phyloP scores from a whole-genome alignment of 2,329 filamentous ascomycete species.

The Domatiomyces catenatus region DNA sequence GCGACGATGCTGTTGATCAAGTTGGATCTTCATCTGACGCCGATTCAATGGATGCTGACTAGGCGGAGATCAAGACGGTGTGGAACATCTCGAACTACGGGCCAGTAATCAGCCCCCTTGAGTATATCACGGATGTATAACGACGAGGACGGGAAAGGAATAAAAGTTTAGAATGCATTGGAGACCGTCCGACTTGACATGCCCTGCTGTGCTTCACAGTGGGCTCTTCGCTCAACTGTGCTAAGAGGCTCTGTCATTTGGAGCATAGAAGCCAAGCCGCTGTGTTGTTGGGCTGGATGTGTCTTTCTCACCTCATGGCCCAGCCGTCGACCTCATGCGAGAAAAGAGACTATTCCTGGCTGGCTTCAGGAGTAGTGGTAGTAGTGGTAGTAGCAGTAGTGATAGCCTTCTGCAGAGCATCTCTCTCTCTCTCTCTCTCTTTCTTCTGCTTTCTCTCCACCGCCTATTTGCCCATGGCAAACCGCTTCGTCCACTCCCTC shows the following conservation, averaged over 20 bases:
- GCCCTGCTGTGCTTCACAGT: neutral
- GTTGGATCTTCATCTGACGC: slow-evolving; percentile 16
- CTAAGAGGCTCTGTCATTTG: too few species aligned
- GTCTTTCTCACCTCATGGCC: too few species aligned
- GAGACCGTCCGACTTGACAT: neutral
- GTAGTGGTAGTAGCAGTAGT: too few species aligned
- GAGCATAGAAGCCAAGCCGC: too few species aligned
- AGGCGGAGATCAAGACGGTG: neutral
- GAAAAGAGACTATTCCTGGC: too few species aligned
- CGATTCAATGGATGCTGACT: slow-evolving; percentile 28
- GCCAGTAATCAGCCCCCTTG: neutral
- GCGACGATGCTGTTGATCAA: slow-evolving; percentile 11
- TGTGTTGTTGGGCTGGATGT: too few species aligned
- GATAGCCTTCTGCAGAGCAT: too few species aligned
- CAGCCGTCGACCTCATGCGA: too few species aligned
- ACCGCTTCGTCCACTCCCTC: slow-evolving; percentile 55
- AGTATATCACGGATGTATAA: neutral
- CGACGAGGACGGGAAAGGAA: neutral
- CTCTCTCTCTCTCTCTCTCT: slow-evolving; percentile 13
- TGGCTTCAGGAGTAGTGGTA: too few species aligned
- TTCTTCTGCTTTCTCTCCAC: too few species aligned
- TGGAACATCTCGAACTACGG: too few species aligned
- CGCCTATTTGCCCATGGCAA: slow-evolving; percentile 37
- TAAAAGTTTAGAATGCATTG: neutral
- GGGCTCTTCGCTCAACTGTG: too few species aligned